Evolutionary conservation across 306 rosid species (phyloP).

Genomic region (Corylus avellana): DNA sequence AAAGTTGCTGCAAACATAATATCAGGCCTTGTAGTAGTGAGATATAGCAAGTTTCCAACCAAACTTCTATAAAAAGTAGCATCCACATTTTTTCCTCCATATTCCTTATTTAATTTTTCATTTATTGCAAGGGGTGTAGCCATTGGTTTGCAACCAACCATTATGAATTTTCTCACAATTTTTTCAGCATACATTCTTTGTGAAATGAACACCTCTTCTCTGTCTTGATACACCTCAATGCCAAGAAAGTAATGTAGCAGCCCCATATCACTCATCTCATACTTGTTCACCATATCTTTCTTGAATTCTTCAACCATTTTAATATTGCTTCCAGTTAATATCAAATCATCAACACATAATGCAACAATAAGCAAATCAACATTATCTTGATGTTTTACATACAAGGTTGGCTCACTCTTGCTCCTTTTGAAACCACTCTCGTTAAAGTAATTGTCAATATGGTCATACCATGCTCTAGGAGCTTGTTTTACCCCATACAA

Average conservation of each 20-base stretch:
- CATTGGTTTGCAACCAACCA: not conserved
- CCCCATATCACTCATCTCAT: too few relatives aligned
- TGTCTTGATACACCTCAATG: too few relatives aligned
- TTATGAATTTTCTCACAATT: not conserved
- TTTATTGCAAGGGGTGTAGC: not conserved
- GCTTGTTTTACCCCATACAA: too few relatives aligned
- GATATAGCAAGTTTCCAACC: not conserved
- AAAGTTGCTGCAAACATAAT: not conserved
- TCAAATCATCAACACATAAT: not conserved
- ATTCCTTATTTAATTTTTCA: not conserved
- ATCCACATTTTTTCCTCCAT: not conserved
- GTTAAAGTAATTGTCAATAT: too few relatives aligned
- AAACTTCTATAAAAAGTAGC: not conserved
- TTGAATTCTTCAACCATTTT: not conserved
- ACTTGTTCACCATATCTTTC: too few relatives aligned
- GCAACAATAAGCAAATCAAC: not conserved
- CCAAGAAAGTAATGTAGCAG: too few relatives aligned
- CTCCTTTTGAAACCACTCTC: too few relatives aligned
- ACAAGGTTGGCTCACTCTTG: too few relatives aligned
- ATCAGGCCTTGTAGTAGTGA: not conserved
- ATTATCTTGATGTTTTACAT: not conserved
- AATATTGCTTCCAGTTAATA: not conserved
- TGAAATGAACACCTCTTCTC: too few relatives aligned
- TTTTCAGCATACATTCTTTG: not conserved
- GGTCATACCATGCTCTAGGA: too few relatives aligned